phyloP scores from a whole-genome alignment of 2,329 filamentous ascomycete genomes.

The Cercospora citrullina region DNA sequence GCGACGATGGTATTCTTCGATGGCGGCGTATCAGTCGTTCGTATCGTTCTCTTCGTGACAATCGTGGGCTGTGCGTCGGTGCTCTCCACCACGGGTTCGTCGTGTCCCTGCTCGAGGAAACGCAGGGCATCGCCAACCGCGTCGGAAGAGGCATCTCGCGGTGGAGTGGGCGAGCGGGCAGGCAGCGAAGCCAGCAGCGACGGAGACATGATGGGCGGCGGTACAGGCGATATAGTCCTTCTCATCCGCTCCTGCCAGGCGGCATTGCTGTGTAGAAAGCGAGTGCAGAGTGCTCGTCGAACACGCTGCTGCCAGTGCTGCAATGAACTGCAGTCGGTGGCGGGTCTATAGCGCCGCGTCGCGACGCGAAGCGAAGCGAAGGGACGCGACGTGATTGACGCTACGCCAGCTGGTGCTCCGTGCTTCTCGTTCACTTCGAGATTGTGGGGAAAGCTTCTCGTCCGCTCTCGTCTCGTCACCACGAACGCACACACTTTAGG shows the following conservation, averaged over 20 bases:
- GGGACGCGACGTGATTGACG: neutral
- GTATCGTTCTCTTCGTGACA: neutral
- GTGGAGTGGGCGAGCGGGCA: slow-evolving; percentile 58
- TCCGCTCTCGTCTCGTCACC: neutral
- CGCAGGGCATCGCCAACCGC: slow-evolving; percentile 38
- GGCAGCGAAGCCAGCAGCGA: slow-evolving; percentile 50
- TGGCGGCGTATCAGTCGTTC: slow-evolving; percentile 23
- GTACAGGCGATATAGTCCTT: slow-evolving; percentile 22
- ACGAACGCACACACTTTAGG: neutral
- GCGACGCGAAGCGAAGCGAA: neutral
- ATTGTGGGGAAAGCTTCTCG: neutral
- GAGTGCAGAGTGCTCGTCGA: neutral
- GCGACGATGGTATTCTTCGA: slow-evolving; percentile 26
- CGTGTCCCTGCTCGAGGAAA: slow-evolving; percentile 45
- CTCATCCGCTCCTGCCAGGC: slow-evolving; percentile 4
- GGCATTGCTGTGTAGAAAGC: neutral
- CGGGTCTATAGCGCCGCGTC: neutral
- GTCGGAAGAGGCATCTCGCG: slow-evolving; percentile 47
- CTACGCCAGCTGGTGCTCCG: neutral
- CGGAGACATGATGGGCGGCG: slow-evolving; percentile 21
- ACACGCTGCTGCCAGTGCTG: neutral
- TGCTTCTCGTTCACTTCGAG: neutral
- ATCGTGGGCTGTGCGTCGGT: neutral
- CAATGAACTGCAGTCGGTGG: neutral
- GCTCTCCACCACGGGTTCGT: slow-evolving; percentile 20